Conservation (phyloP, 1,284 basidiomycete genomes). For the Tylopilus orsonianus region DNA sequence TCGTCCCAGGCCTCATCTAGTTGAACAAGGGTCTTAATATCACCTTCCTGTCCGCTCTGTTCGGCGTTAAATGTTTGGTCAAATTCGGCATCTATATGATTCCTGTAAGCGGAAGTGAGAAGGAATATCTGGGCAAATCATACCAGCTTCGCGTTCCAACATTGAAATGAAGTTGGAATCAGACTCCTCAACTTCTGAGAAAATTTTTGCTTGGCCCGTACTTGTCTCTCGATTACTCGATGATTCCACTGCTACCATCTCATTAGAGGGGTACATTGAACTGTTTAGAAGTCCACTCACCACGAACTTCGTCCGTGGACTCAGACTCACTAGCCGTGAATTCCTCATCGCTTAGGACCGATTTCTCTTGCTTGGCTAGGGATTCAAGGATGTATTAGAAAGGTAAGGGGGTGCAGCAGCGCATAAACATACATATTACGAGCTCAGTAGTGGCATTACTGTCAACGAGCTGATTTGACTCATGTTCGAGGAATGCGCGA, state of each 20-base stretch:
- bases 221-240: constrained; percentile 15
- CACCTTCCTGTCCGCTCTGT: constrained; percentile 19
- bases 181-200: constrained; percentile 25
- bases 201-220: constrained; percentile 3
- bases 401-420: not conserved
- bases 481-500: constrained; percentile 7
- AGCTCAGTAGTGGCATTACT: not conserved
- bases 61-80: constrained; percentile 23
- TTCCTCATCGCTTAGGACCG: not conserved
- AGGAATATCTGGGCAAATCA: not conserved
- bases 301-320: constrained; percentile 1
- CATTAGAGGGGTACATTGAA: constrained; percentile 4
- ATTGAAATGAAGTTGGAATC: constrained; percentile 28
- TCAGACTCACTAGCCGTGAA: constrained; percentile 3
- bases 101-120: constrained; percentile 7
- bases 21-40: constrained; percentile 17
- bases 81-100: constrained; percentile 26
- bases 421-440: constrained; percentile 12
- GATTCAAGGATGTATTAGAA: constrained; percentile 9
- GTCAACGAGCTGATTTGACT: not conserved
- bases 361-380: constrained; percentile 11
- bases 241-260: constrained; percentile 1
- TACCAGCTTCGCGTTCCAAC: constrained; percentile 30
- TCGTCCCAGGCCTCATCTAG: constrained; percentile 33
- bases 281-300: constrained; percentile 11